Conservation (phyloP, 768 basidiomycete genomes). For the Suillus discolor region DNA sequence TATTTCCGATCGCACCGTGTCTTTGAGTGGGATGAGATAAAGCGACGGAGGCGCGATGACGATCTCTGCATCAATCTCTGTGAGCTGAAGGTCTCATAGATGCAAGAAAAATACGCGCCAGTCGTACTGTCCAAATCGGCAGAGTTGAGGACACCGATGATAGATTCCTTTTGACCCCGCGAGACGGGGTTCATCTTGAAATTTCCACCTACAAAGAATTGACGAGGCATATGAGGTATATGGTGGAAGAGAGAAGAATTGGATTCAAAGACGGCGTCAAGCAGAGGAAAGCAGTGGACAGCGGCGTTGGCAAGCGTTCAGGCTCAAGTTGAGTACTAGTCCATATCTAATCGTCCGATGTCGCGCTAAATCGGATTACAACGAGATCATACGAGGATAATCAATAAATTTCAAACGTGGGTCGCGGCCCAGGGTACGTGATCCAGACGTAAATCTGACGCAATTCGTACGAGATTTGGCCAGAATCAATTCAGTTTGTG, state of each 20-base stretch:
- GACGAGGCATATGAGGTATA: conserved; percentile 61
- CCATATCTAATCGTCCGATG: conserved; percentile 8
- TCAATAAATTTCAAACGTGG: not conserved
- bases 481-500: not conserved
- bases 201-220: conserved; percentile 96
- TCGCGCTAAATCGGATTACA: not conserved
- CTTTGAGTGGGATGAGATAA: conserved; percentile 78
- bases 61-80: conserved; percentile 62
- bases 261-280: not conserved
- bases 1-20: conserved; percentile 63
- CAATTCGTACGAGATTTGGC: not conserved
- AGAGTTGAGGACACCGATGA: conserved; percentile 74
- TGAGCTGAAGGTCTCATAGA: conserved; percentile 16
- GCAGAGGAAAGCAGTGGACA: not conserved
- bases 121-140: conserved; percentile 76
- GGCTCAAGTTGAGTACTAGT: not conserved
- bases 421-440: not conserved
- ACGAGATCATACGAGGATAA: conserved; percentile 1
- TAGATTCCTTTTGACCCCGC: conserved; percentile 58
- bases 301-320: conserved; percentile 3
- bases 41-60: conserved; percentile 90
- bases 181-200: conserved; percentile 96
- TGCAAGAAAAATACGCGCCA: conserved; percentile 48
- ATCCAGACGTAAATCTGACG: not conserved
- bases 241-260: not conserved